Conservation (phyloP, 2,329 filamentous ascomycete species). For the Colletotrichum cuscutae region DNA sequence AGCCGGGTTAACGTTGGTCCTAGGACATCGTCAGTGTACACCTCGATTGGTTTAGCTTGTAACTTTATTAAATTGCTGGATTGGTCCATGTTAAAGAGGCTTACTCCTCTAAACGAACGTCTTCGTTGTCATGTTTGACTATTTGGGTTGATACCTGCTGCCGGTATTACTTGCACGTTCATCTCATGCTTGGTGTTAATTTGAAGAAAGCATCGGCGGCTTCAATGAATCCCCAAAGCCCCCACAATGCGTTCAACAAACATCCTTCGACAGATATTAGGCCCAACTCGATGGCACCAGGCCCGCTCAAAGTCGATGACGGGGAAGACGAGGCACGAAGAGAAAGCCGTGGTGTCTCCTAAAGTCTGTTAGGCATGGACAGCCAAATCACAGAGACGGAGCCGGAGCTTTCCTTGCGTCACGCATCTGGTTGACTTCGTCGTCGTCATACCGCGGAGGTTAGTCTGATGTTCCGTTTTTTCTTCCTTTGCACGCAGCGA, state of each 20-base stretch:
- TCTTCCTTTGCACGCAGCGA: neutral
- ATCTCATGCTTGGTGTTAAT: neutral
- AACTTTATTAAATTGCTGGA: neutral
- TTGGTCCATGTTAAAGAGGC: neutral
- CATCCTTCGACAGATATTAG: neutral
- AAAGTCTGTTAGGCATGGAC: neutral
- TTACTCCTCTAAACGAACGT: neutral
- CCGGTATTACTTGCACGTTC: neutral
- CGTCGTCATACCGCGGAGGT: neutral
- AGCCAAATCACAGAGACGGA: neutral
- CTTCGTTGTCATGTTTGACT: neutral
- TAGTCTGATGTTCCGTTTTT: neutral
- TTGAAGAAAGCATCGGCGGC: neutral
- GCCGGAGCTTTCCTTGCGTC: neutral
- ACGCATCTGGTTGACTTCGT: neutral
- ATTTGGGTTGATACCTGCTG: neutral
- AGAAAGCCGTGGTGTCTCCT: neutral
- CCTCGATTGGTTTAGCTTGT: neutral
- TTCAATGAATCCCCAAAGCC: neutral
- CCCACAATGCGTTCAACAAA: neutral
- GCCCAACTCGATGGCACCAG: too few relatives aligned
- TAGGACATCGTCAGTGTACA: neutral
- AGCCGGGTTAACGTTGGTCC: neutral
- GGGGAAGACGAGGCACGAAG: neutral
- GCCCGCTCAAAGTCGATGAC: neutral